Evolutionary conservation across 2,329 filamentous ascomycete species (phyloP).

Genomic region (Verticillium klebahnii): DNA sequence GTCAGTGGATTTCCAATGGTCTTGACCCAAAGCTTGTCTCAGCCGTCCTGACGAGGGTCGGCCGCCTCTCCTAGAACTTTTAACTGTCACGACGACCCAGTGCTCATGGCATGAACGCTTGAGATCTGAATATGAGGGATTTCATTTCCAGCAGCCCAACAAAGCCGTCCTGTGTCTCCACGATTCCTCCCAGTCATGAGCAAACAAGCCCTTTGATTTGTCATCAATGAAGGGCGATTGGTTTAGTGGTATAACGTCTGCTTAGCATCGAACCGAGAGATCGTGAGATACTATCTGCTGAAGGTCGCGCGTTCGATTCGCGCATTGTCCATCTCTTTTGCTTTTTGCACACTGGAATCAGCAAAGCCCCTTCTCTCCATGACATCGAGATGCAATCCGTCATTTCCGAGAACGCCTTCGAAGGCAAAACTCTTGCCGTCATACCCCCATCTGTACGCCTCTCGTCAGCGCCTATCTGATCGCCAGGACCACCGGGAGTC

Average conservation of each 20-base stretch:
- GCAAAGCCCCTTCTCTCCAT: not conserved
- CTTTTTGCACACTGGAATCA: not conserved
- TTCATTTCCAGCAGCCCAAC: not conserved
- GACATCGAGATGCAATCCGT: not conserved
- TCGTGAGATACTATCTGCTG: not conserved
- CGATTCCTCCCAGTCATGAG: not conserved
- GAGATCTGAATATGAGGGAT: not conserved
- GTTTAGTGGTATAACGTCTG: slow-evolving; percentile 6
- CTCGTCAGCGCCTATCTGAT: not conserved
- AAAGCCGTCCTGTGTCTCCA: not conserved
- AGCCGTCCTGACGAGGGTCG: too few species aligned
- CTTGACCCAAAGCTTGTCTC: too few species aligned
- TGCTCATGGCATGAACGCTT: not conserved
- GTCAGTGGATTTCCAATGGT: too few species aligned
- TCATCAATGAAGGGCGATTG: slow-evolving; percentile 1
- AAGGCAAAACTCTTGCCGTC: too few species aligned
- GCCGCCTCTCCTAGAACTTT: too few species aligned
- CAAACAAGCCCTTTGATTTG: not conserved
- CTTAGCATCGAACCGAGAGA: slow-evolving; percentile 1
- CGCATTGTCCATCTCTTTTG: slow-evolving; percentile 3
- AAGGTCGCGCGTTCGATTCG: slow-evolving; percentile 6
- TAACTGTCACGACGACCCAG: too few species aligned
- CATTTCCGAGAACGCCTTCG: too few species aligned
- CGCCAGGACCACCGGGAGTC: slow-evolving; percentile 35
- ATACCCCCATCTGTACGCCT: not conserved